phyloP scores from a whole-genome alignment of 805 yeast genomes.

The Candida xyloterini region DNA sequence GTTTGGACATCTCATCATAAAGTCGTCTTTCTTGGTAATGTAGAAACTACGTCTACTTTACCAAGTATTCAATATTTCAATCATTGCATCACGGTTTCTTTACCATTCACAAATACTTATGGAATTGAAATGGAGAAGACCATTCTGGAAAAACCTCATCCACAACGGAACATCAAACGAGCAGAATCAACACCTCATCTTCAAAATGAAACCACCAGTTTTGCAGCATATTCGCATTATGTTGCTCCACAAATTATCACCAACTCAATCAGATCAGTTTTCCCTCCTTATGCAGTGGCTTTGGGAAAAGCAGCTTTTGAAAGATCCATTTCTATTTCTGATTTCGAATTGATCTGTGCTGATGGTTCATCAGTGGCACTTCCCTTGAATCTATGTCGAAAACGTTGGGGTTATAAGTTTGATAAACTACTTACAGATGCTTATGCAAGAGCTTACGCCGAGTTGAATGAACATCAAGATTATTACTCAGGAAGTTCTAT shows the following conservation, averaged over 20 bases:
- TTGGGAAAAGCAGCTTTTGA: constrained; percentile 73
- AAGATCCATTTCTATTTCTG: constrained; percentile 60
- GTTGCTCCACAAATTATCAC: constrained; percentile 69
- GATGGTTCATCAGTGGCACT: constrained; percentile 69
- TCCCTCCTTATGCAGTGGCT: constrained; percentile 76
- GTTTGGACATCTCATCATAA: constrained; percentile 80
- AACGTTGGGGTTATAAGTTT: constrained; percentile 76
- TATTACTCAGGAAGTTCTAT: background rate
- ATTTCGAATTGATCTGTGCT: constrained; percentile 67
- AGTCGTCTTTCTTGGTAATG: constrained; percentile 57
- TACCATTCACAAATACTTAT: constrained; percentile 50
- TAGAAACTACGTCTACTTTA: constrained; percentile 42
- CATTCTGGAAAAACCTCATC: background rate
- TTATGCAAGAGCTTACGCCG: constrained; percentile 55
- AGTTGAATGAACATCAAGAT: constrained; percentile 11
- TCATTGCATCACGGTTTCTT: constrained; percentile 44
- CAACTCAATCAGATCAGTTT: constrained; percentile 64
- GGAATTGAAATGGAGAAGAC: constrained; percentile 20
- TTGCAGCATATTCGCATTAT: constrained; percentile 71
- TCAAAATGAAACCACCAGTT: constrained; percentile 33
- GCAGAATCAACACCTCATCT: constrained; percentile 1
- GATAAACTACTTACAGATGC: constrained; percentile 59
- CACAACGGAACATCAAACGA: background rate
- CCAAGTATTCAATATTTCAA: constrained; percentile 49
- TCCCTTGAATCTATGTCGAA: constrained; percentile 57